Base-by-base conservation (phyloP, 2,329 filamentous ascomycete species). In the Penicillium hesseltinei region DNA sequence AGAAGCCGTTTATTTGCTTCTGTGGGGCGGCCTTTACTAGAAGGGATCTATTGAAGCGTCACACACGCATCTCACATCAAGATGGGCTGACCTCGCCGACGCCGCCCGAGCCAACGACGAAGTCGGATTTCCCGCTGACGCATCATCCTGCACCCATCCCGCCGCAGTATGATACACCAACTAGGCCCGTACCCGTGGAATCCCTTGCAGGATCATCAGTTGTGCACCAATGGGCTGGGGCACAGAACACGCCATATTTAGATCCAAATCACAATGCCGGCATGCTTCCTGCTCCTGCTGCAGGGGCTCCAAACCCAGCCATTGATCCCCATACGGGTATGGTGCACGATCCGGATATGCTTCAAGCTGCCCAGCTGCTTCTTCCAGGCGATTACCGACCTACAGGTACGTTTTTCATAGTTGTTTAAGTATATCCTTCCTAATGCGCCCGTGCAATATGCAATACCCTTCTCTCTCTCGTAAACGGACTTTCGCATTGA, bases 301-400 rank as follows among this genome's bases (percentile, higher is more conserved):
- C 57, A 8, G 42, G 51, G 31, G 60, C 56, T 48, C 51, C 50
- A 15, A 62, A 36, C 50, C 40, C 64, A 4, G 49, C 55, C 4
- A 33, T 69, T 17, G 57, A 59, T 21, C 51, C 52, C 4, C 68
- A 68, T 54, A 56, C 66, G 9, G 66, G 58, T 21, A 64, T 68
- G n/a, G 57, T 62, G 35, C 71, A 71, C 56, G 71, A 73, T 56
- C 63, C 71, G 4, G 69, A 72, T 19, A 71, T 73, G 60, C 85
- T 73, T 4, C 69, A 73, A 54, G 71, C 71, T 19, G 71, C 71
- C 3, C 71, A 73, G 43, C 58, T 73, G 38, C 65, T 73, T 42
- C 65, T 73, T 33, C 71, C 71, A 2, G 66, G 66, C 8, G 66
- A 63, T 49, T 73, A 70, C 56, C 63, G 65, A 38, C 62, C 65